Evolutionary conservation across 1,284 basidiomycete species (phyloP), one percentile per base, ranked within the genome.

Genomic region (Fomitiporia mediterranea): DNA sequence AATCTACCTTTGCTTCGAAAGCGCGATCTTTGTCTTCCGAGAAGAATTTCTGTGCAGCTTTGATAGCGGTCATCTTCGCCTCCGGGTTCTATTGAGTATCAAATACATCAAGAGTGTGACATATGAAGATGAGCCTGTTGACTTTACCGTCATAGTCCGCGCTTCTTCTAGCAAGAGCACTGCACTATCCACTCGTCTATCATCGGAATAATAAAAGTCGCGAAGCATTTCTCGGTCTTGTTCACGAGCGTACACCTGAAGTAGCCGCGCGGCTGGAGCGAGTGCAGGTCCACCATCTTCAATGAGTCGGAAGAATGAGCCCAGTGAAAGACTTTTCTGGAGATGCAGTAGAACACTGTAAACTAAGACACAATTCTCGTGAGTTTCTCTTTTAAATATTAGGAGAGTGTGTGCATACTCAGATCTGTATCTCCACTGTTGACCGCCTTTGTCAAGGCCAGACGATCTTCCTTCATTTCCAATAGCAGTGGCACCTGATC

Each of bases 201-300:
- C 97, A 67, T 99, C 97, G 51, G 96, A 96, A 68, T 96, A 99
- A 72, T 96, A 99, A 70, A 97, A 98, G 69, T 99, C 94, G 15
- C 91, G 80, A 11, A 98, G 75, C 80, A 99, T 87, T 61, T 94
- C 93, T 46, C 87, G 76, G 67, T 98, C 93, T 65, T 92, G 89
- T 66, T 94, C 89, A 37, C 88, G 77, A 1, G 92, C 94, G 68
- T 95, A 97, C 0, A 94, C 89, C 66, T 94, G 87, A 34, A 96
- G 76, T 7, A 96, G 72, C 57, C 70, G 84, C 68, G 74, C 88
- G 0, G 94, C 94, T 21, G 82, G 83, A 1, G 80, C 80, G 2
- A 94, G 80, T 34, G 77, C 74, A 15, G 83, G 76, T 3, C 91
- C 90, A 7, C 89, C 90, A 58, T 93, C 91, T 70, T 99, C 95